Percentiles rank a stretch among this genome's conserved stretches.
Conservation (phyloP, 768 basidiomycete genomes). For the Panaeolus cyanescens region DNA sequence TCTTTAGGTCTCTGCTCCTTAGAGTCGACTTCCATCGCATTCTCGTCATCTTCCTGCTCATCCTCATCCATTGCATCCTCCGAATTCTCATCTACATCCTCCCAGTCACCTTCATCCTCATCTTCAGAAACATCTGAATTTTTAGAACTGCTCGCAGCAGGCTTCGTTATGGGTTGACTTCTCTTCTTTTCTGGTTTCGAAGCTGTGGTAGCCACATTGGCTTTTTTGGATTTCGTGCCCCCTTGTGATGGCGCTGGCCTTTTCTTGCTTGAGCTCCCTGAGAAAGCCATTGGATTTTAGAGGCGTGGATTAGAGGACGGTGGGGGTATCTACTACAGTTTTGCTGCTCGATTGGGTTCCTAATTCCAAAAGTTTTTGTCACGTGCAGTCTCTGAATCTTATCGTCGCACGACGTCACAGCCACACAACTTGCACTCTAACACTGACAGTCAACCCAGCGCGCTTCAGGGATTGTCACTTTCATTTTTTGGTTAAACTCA, state of each 20-base stretch:
- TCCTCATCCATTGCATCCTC: slow-evolving; percentile 33
- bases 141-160: slow-evolving; percentile 28
- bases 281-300: neutral
- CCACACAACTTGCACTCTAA: neutral
- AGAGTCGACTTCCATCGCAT: slow-evolving; percentile 28
- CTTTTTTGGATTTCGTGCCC: slow-evolving; percentile 56
- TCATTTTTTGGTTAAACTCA: too few species aligned
- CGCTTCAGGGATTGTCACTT: too few species aligned
- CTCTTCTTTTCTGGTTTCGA: slow-evolving; percentile 52
- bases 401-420: neutral
- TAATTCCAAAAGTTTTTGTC: slow-evolving; percentile 1
- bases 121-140: slow-evolving; percentile 44
- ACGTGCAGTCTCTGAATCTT: neutral
- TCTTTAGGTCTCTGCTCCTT: slow-evolving; percentile 48
- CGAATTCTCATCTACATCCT: slow-evolving; percentile 39
- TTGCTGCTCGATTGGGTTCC: neutral
- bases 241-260: slow-evolving; percentile 46
- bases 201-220: slow-evolving; percentile 39
- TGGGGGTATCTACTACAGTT: neutral
- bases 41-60: slow-evolving; percentile 33
- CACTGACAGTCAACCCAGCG: too few species aligned
- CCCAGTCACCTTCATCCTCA: slow-evolving; percentile 33
- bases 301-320: neutral
- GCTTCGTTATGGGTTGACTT: slow-evolving; percentile 58
- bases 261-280: slow-evolving; percentile 40